Conservation (phyloP, 768 basidiomycete species). For the Epithele typhae region DNA sequence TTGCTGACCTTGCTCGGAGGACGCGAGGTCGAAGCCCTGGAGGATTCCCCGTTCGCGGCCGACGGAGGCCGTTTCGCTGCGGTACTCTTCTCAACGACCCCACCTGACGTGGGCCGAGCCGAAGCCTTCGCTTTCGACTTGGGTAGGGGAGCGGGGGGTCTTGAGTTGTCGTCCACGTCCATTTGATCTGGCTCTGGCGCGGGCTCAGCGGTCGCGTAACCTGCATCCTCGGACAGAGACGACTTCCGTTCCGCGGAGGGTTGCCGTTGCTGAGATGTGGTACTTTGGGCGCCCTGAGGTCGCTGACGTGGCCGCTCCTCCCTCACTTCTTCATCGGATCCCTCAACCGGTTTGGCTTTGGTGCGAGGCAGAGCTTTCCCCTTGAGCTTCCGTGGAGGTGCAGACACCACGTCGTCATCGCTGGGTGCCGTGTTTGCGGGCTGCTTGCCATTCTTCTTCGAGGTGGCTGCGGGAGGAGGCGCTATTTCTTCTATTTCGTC, state of each 20-base stretch:
- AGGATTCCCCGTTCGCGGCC: slow-evolving; percentile 1
- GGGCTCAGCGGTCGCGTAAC: slow-evolving; percentile 24
- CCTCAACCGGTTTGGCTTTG: slow-evolving; percentile 18
- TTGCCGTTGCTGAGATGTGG: background rate
- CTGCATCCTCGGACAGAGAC: slow-evolving; percentile 22
- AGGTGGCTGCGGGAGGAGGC: slow-evolving; percentile 1
- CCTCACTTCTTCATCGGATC: slow-evolving; percentile 3
- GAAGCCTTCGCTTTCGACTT: background rate
- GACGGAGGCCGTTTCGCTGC: background rate
- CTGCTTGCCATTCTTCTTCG: slow-evolving; percentile 15
- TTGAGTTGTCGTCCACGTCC: slow-evolving; percentile 6
- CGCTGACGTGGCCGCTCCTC: slow-evolving; percentile 2
- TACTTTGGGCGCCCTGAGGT: background rate
- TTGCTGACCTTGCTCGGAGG: background rate
- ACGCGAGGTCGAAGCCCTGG: slow-evolving; percentile 6
- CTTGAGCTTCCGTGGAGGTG: slow-evolving; percentile 10
- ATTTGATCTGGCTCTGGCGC: slow-evolving; percentile 10
- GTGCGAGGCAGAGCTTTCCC: slow-evolving; percentile 8
- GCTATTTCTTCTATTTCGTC: slow-evolving; percentile 12
- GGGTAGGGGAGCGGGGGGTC: background rate
- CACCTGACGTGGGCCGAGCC: background rate
- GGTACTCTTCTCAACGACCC: background rate
- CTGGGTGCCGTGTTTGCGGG: background rate
- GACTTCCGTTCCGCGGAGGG: slow-evolving; percentile 11
- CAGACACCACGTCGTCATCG: slow-evolving; percentile 10